Base-by-base conservation (phyloP, 2,329 filamentous ascomycete species). In the Dothiorella sarmentorum region DNA sequence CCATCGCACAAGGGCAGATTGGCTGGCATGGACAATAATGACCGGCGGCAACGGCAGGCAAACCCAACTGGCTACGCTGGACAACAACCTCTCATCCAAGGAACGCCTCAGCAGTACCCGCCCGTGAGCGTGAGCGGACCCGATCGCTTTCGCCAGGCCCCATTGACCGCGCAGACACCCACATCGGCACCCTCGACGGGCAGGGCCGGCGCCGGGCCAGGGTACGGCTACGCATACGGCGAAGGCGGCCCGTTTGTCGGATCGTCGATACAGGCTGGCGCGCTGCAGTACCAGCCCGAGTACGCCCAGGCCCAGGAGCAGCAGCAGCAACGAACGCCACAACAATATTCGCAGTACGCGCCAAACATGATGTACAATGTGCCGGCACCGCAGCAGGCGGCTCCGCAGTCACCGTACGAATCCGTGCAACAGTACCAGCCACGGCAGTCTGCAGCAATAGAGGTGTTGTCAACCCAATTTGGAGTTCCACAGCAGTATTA, bases 341-440 rank as follows among this genome's bases (percentile, higher is more conserved):
- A 75, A 62, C 73, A 76, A 61, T 81, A 80, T 67, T 68, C 75
- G 56, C 76, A 77, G 63, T 85, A 85, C 66, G 79, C 85, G 56
- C 77, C 83, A 58, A 83, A 84, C 63, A 85, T 93, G 78, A 87
- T 94, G 82, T 95, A 95, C 79, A 87, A 86, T 76, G 87, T 92
- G 68, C 78, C 82, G 69, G 85, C 86, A 71, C 78, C 85, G 68
- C 76, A 80, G 63, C 83, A 84, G 75, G 68, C 71, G 61, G 63
- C 72, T 79, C 78, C 76, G 73, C 84, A 77, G 80, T 87, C 75
- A 61, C 74, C 80, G 66, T 96, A 95, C 77, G 89, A 93, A 74
- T 78, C 85, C 69, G 84, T 86, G 71, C 82, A 86, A 76, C 87
- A 87, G 70, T 95, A 91, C 77, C 82, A 86, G 69, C 79, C 85